Conservation (phyloP, 106 monocot genomes). For the Gastrodia elata region DNA sequence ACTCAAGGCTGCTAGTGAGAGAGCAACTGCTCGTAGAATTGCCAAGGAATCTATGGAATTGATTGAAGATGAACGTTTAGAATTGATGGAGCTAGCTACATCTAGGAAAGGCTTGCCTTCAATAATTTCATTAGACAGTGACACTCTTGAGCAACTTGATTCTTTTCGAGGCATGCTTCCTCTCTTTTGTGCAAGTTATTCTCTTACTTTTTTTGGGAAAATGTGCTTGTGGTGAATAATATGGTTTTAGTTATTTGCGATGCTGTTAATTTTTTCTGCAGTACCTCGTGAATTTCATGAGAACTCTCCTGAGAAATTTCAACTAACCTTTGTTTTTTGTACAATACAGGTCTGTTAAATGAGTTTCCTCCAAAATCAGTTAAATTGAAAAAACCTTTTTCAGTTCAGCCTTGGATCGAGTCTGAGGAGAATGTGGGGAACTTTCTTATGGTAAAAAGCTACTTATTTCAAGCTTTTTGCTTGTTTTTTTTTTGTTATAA, state of each 20-base stretch:
- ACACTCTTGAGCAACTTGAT: constrained; percentile 68
- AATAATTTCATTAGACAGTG: constrained; percentile 68
- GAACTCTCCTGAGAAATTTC: not conserved
- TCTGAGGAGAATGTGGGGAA: constrained; percentile 85
- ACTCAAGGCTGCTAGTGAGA: constrained; percentile 81
- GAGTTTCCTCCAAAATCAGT: constrained; percentile 74
- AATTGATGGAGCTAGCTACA: constrained; percentile 95
- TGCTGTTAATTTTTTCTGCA: not conserved
- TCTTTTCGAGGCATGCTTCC: constrained; percentile 47
- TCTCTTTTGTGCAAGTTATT: not conserved
- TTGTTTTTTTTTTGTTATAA: not conserved
- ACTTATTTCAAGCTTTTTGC: not conserved
- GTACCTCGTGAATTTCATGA: not conserved
- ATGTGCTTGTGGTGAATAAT: too few relatives aligned
- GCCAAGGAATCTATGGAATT: constrained; percentile 90
- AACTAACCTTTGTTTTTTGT: constrained; percentile 8
- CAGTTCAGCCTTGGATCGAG: constrained; percentile 57
- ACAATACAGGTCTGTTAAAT: constrained; percentile 50
- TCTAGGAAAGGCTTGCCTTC: constrained; percentile 67
- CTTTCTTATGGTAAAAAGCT: constrained; percentile 73
- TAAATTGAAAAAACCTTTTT: constrained; percentile 63
- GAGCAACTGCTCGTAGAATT: constrained; percentile 88
- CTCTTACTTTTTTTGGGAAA: not conserved
- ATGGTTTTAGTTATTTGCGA: not conserved
- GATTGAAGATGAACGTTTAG: constrained; percentile 92